phyloP scores from a whole-genome alignment of 352 stramenopile species.

The Blastocystis sp. region DNA sequence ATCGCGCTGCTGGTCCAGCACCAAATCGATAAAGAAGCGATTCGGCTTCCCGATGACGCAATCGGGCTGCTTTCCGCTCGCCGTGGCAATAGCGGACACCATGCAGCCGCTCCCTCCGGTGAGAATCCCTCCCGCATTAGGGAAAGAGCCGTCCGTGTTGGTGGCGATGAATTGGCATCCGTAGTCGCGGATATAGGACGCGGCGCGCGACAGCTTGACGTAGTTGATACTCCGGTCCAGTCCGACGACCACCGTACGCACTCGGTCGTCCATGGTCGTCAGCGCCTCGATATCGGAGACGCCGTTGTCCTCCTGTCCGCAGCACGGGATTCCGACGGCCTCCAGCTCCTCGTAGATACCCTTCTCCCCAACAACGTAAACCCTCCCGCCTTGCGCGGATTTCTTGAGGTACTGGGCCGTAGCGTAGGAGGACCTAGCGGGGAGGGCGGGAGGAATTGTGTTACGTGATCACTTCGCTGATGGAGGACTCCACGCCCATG shows the following conservation, averaged over 20 bases:
- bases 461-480: constrained; percentile 67
- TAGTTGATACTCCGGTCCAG: constrained; percentile 69
- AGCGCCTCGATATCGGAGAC: constrained; percentile 9
- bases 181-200: constrained; percentile 55
- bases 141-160: constrained; percentile 71
- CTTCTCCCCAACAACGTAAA: constrained; percentile 67
- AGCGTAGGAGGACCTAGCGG: constrained; percentile 63
- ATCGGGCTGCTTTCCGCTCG: constrained; percentile 50
- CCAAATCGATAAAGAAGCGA: constrained; percentile 46
- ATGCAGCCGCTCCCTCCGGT: constrained; percentile 67
- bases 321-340: constrained; percentile 44
- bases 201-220: constrained; percentile 52
- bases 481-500: constrained; percentile 42
- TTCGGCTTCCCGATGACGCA: constrained; percentile 43
- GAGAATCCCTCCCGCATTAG: constrained; percentile 36
- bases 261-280: background rate
- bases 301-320: constrained; percentile 35
- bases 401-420: constrained; percentile 54
- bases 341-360: constrained; percentile 70
- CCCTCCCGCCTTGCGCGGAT: background rate
- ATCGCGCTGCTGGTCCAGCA: background rate
- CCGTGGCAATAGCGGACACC: constrained; percentile 20
- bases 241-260: constrained; percentile 65
- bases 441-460: background rate
- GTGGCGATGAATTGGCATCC: constrained; percentile 55